Evolutionary conservation across 2,329 filamentous ascomycete species (phyloP), one percentile per base, ranked within the genome.

Genomic region (Arthroderma sp.): DNA sequence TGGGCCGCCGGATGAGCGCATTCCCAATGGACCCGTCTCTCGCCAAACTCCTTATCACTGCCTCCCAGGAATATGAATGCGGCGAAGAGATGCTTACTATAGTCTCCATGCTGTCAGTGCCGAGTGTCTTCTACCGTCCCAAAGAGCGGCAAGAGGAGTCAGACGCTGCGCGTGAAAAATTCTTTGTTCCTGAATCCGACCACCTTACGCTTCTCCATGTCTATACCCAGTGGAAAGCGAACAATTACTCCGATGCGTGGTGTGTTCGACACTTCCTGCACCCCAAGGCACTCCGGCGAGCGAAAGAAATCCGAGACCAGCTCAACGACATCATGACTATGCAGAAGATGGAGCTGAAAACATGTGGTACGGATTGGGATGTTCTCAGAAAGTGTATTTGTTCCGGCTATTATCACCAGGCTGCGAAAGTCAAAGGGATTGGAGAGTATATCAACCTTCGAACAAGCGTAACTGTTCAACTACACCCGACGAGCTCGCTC

Each of bases 81-180:
- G 91, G 83, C 62, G 89, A 96, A 66, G 91, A 98, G 65, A 95
- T 98, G 83, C 77, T 95, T 22, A 96, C 88, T 0, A 96, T 98
- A 40, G 91, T 98, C 22, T 89, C 87, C 27, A 96, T 98, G 91
- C 75, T 98, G 6, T 94, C 86, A 1, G 91, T 98, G 0, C 91
- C 91, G 6, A 93, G 82, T 51, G 91, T 96, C 29, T 98, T 96
- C 66, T 96, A 95, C 68, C 79, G 93, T 5, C 91, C 91, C 3
- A 95, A 94, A 61, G 93, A 98, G 64, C 82, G 91, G 1, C 84
- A 94, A 57, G 91, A 98, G 59, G 91, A 98, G 68, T 91, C 89
- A 4, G 91, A 98, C 57, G 81, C 88, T 0, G 88, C 91, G 31
- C 80, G 89, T 29, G 91, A 98, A 62, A 96, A 96, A 63, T 98